Evolutionary conservation across 768 basidiomycete species (phyloP).

Genomic region (Rhizopogon vinicolor): DNA sequence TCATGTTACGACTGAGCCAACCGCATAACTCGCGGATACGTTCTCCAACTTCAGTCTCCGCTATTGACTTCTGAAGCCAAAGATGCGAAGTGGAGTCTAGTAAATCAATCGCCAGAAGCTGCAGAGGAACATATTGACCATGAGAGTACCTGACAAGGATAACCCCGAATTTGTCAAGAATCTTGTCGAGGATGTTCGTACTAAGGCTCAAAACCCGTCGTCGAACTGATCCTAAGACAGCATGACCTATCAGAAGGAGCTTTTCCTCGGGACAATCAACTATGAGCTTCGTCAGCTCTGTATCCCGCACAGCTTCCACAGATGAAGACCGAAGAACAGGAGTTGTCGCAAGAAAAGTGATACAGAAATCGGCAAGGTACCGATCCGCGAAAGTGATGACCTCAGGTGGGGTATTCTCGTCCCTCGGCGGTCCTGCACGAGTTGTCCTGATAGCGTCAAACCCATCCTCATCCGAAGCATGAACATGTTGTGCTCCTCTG

Average conservation of each 20-base stretch:
- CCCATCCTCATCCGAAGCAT: slow-evolving; percentile 46
- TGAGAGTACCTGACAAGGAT: slow-evolving; percentile 53
- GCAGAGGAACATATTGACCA: slow-evolving; percentile 47
- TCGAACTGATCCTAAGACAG: slow-evolving; percentile 52
- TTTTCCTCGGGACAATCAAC: slow-evolving; percentile 44
- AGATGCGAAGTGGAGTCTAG: slow-evolving; percentile 59
- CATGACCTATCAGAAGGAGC: slow-evolving; percentile 54
- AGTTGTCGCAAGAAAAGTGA: slow-evolving; percentile 57
- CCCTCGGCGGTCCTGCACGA: slow-evolving; percentile 24
- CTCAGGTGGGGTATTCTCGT: slow-evolving; percentile 21
- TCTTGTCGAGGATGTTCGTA: slow-evolving; percentile 40
- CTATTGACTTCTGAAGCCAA: slow-evolving; percentile 42
- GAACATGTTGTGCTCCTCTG: slow-evolving; percentile 19
- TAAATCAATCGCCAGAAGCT: slow-evolving; percentile 52
- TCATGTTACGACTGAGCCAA: slow-evolving; percentile 44
- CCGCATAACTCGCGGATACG: slow-evolving; percentile 45
- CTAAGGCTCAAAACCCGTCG: slow-evolving; percentile 51
- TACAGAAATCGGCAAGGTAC: slow-evolving; percentile 45
- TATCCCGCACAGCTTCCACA: slow-evolving; percentile 58
- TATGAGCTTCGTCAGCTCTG: slow-evolving; percentile 52
- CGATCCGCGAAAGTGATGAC: slow-evolving; percentile 26
- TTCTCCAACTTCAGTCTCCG: slow-evolving; percentile 31
- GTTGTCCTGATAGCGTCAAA: slow-evolving; percentile 50
- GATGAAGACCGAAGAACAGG: slow-evolving; percentile 58
- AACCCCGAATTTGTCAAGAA: slow-evolving; percentile 50